These are phyloP conservation scores for Fraxinus latifolia DNA, from an alignment of 305 asterid genomes.

Conservation along the genomic window DNA sequence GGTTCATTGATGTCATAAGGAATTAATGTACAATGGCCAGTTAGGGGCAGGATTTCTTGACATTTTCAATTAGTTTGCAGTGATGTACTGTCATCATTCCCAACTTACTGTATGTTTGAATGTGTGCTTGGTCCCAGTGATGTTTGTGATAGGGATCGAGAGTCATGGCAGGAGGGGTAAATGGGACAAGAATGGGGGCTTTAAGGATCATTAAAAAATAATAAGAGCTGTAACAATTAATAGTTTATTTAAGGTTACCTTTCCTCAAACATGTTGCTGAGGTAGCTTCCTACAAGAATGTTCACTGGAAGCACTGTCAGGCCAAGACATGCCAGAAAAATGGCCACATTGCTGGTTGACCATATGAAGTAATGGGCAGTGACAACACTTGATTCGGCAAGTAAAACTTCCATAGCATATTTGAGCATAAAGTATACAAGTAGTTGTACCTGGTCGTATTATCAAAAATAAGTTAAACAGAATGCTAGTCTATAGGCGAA, in stretches of 20 bases:
- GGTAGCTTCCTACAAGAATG: conserved; percentile 66
- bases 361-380: conserved; percentile 68
- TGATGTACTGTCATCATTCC: background rate
- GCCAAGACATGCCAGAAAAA: conserved; percentile 67
- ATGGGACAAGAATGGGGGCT: background rate
- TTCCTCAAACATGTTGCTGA: conserved; percentile 72
- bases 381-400: conserved; percentile 71
- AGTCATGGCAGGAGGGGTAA: background rate
- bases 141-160: background rate
- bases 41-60: background rate
- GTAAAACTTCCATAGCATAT: conserved; percentile 74
- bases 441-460: conserved; percentile 50
- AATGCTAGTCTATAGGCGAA: background rate
- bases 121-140: background rate
- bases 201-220: background rate
- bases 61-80: background rate
- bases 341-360: conserved; percentile 65
- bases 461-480: background rate
- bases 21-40: background rate
- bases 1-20: background rate
- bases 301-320: conserved; percentile 70
- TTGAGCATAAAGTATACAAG: conserved; percentile 72
- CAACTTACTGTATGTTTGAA: background rate
- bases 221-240: background rate
- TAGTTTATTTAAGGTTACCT: conserved; percentile 38